Evolutionary conservation across 2,329 filamentous ascomycete species (phyloP), one percentile per base, ranked within the genome.

Genomic region (Verticillium zaregamsianum): DNA sequence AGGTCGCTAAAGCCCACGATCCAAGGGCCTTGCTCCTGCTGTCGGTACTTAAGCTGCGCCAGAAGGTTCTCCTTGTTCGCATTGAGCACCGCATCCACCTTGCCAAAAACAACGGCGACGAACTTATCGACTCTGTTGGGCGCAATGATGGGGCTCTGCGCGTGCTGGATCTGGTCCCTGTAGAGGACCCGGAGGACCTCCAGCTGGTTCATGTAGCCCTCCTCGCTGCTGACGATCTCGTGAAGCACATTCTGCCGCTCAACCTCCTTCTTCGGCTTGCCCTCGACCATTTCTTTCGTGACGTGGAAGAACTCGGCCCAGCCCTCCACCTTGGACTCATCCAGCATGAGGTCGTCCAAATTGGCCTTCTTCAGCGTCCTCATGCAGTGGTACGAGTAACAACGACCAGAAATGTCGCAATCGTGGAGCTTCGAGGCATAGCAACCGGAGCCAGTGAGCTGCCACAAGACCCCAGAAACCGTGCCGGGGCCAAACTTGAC

Each of bases 1-100:
- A 99, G 92, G 71, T 98, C 95, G 72, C 93, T 97, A 76, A 97
- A 97, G 3, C 95, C 95, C 14, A 86, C 82, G 62, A 99, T 89
- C 88, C 93, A 99, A 0, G 95, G 95, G 0, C 95, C 95, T 77
- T 99, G 94, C 72, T 98, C 95, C 70, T 95, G 91, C 74, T 99
- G 95, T 31, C 95, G 88, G 73, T 98, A 99, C 72, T 98, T 98
- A 69, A 99, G 85, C 74, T 97, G 94, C 2, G 94, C 90, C 28
- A 99, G 79, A 23, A 99, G 84, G 73, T 95, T 90, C 65, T 97
- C 93, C 74, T 96, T 95, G 75, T 98, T 98, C 68, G 93, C 92
- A 67, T 90, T 87, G 71, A 94, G 91, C 39, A 99, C 91, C 0
- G 88, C 86, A 66, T 98, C 94, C 1, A 95, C 87, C 70, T 92